Base-by-base conservation (phyloP, 108 stramenopile species). In the Conticribra weissflogii region DNA sequence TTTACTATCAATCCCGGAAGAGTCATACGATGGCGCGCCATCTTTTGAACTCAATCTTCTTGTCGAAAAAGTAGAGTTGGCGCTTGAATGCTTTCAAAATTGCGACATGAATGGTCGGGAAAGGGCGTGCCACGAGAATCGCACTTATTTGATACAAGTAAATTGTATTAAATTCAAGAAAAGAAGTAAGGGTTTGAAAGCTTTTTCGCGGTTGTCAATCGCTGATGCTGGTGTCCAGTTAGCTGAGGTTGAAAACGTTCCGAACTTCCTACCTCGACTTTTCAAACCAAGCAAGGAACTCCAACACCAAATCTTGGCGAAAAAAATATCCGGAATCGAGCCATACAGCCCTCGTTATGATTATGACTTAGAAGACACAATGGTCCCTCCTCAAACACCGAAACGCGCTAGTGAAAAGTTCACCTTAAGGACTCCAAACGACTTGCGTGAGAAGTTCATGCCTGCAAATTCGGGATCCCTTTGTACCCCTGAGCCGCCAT, bases 51-150 rank as follows among this genome's bases (percentile, higher is more conserved):
- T 86, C n/a, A 68, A 74, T 41, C 23, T 90, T 15, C 60, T 50
- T 0, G 54, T 91, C 0, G 84, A 91, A 34, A 83, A 84, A 50
- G 60, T 91, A 29, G 86, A 92, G 69, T 77, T 89, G 59, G 86
- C 88, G 22, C 55, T 92, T 21, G 88, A 92, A 62, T 81, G 86
- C 29, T 88, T 7, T 78, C 85, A 57, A 3, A 48, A 44, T 41
- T 12, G 12, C 8, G 12, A 12, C 36, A 41, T 41, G 36, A 59
- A 36, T 22, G 19, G n/a, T 66, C 52, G n/a, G 80, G 74, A 59
- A 77, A 84, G 16, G 78, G 64, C 33, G 74, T 61, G 53, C 57
- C 71, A 16, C 34, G 55, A 34, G 1, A 61, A 61, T 45, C 64
- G 73, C 1, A 74, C 63, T 12, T 74, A 74, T 22, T 41, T 74